These are phyloP conservation scores for Oryza australiensis DNA, from an alignment of 176 grass and related monocot species.

Conservation along the genomic window DNA sequence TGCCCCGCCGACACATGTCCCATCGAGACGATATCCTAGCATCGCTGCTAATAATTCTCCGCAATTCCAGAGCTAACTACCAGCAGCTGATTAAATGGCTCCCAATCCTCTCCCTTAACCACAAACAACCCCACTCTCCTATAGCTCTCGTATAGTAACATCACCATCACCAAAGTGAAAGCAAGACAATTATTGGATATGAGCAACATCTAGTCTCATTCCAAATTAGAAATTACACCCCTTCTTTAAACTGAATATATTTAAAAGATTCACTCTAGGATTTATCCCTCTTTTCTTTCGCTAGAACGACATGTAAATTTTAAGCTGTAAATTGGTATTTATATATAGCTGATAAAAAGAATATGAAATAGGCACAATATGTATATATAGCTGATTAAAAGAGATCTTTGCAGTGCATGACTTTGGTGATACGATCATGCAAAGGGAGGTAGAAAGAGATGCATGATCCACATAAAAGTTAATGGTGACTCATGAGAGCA, in stretches of 20 bases:
- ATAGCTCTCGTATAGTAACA: not conserved
- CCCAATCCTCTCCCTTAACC: not conserved
- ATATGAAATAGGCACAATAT: not conserved
- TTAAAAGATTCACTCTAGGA: too few species aligned
- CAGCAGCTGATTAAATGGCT: not conserved
- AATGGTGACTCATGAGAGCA: not conserved
- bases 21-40: not conserved
- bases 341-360: too few species aligned
- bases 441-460: not conserved
- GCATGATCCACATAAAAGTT: not conserved
- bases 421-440: not conserved
- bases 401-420: not conserved
- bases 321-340: not conserved
- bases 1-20: not conserved
- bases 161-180: not conserved
- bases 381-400: not conserved
- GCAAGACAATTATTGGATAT: not conserved
- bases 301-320: not conserved
- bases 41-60: not conserved
- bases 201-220: not conserved
- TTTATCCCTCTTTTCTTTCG: too few species aligned
- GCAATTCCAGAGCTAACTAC: not conserved
- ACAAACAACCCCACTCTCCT: not conserved
- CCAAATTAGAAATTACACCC: not conserved
- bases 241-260: too few species aligned